Evolutionary conservation across 805 yeast genomes (phyloP).

Genomic region (Kazachstania viticola): DNA sequence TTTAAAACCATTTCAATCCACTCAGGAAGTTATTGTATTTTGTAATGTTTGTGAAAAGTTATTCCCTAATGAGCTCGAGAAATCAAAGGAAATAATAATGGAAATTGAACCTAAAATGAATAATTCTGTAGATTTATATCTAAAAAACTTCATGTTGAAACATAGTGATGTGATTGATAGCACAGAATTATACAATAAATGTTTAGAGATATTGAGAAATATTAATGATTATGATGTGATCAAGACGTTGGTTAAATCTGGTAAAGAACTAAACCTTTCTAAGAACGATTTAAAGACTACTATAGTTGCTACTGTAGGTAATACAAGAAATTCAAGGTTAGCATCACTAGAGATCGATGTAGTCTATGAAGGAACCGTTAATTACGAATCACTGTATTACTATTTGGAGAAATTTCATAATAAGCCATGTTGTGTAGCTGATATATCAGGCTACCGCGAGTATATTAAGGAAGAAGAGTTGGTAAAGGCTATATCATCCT

Average conservation of each 20-base stretch:
- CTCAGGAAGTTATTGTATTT: conserved; percentile 58
- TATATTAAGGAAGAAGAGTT: conserved; percentile 16
- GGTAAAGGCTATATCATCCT: conserved; percentile 10
- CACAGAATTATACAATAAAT: conserved; percentile 32
- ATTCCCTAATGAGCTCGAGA: conserved; percentile 18
- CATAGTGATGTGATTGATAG: conserved; percentile 34
- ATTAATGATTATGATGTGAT: conserved; percentile 56
- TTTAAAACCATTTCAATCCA: conserved; percentile 38
- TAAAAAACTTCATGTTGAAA: conserved; percentile 43
- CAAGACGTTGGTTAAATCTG: conserved; percentile 34
- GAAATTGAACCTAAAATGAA: conserved; percentile 23
- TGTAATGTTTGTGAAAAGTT: conserved; percentile 36
- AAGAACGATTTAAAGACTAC: conserved; percentile 24
- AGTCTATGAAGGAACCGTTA: conserved; percentile 5
- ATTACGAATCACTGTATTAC: conserved; percentile 23
- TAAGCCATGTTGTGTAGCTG: conserved; percentile 58
- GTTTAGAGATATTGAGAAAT: conserved; percentile 36
- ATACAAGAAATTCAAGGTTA: conserved; percentile 45
- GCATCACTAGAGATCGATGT: conserved; percentile 39
- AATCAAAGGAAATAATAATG: conserved; percentile 28
- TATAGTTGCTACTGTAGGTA: conserved; percentile 18
- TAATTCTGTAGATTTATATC: conserved; percentile 43
- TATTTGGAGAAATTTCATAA: conserved; percentile 38
- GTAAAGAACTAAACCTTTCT: conserved; percentile 46
- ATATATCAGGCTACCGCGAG: conserved; percentile 33